These are phyloP conservation scores for Pythium coloratum DNA, from an alignment of 352 stramenopile species.

Conservation along the genomic window DNA sequence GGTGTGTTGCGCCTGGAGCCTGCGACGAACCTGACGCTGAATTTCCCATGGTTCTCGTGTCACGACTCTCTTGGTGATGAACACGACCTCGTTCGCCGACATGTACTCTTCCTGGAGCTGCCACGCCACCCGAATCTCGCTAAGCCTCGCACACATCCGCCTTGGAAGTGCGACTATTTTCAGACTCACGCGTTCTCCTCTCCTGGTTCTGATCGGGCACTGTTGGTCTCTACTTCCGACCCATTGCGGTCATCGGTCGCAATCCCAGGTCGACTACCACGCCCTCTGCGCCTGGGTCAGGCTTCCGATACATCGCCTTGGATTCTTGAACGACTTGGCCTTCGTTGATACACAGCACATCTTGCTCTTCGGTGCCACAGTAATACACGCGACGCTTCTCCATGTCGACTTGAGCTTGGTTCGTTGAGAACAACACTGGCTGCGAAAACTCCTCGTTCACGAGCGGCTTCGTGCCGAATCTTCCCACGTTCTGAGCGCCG, in stretches of 20 bases:
- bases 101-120: background rate
- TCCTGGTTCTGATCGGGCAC: background rate
- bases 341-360: slow-evolving; percentile 90
- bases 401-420: slow-evolving; percentile 59
- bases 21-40: background rate
- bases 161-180: background rate
- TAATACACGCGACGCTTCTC: slow-evolving; percentile 72
- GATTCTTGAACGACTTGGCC: slow-evolving; percentile 85
- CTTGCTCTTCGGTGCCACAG: slow-evolving; percentile 78
- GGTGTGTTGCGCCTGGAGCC: background rate
- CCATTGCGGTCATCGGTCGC: slow-evolving; percentile 68
- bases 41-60: slow-evolving; percentile 3
- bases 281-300: slow-evolving; percentile 70
- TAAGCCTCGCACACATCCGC: background rate
- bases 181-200: background rate
- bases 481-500: slow-evolving; percentile 25
- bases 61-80: background rate
- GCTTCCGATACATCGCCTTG: slow-evolving; percentile 75
- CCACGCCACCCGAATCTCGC: no score
- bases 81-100: background rate
- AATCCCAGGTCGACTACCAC: slow-evolving; percentile 69
- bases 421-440: slow-evolving; percentile 76
- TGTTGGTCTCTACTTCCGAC: slow-evolving; percentile 34
- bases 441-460: slow-evolving; percentile 75
- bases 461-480: slow-evolving; percentile 41